Conservation (phyloP, 2,329 filamentous ascomycete species). For the Cladosporium colombiae region DNA sequence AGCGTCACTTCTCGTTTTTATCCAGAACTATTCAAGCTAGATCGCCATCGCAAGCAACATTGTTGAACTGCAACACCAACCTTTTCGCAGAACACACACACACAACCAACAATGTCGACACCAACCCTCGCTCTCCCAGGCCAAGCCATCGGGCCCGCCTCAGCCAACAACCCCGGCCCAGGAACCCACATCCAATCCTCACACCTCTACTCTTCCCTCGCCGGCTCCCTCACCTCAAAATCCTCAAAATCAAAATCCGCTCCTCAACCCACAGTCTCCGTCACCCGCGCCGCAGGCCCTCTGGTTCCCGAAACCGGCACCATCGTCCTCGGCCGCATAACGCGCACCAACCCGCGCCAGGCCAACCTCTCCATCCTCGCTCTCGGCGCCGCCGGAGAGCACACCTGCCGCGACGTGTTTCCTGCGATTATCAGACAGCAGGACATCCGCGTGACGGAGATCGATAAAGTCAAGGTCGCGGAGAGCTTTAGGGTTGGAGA, state of each 20-base stretch:
- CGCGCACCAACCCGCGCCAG: constrained; percentile 80
- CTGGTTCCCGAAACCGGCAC: constrained; percentile 84
- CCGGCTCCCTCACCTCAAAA: constrained; percentile 57
- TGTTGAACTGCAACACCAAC: neutral
- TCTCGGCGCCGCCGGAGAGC: constrained; percentile 58
- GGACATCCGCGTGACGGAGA: constrained; percentile 92
- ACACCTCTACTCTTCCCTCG: constrained; percentile 77
- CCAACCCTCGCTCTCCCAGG: constrained; percentile 70
- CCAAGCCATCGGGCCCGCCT: constrained; percentile 69
- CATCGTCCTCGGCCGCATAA: constrained; percentile 80
- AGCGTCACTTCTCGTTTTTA: constrained; percentile 7
- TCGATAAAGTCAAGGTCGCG: constrained; percentile 88
- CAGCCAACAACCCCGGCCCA: constrained; percentile 70
- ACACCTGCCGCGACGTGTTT: constrained; percentile 33
- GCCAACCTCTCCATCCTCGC: constrained; percentile 84
- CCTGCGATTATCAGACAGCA: constrained; percentile 53
- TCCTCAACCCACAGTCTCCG: constrained; percentile 43
- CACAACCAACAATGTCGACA: constrained; percentile 9
- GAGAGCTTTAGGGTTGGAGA: constrained; percentile 93
- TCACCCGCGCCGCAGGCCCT: constrained; percentile 58
- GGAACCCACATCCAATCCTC: constrained; percentile 81
- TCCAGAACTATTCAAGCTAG: neutral
- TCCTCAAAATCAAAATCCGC: constrained; percentile 56
- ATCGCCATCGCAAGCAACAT: neutral
- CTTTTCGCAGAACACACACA: neutral